These are phyloP conservation scores for Arthrobotrys megalospora DNA, from an alignment of 2,329 filamentous ascomycete species.

Conservation along the genomic window DNA sequence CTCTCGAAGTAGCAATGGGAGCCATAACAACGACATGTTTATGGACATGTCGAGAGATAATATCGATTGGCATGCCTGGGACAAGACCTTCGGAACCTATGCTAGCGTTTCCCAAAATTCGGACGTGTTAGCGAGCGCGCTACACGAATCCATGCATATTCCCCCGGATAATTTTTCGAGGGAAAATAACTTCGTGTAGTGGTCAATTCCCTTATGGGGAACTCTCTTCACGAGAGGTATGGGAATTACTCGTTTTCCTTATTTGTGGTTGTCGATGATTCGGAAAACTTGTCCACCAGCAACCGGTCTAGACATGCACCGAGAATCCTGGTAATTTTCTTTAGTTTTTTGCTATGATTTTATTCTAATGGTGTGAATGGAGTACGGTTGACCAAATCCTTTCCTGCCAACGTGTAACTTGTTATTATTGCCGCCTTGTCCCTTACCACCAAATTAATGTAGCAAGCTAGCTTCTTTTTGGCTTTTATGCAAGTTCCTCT, in stretches of 20 bases:
- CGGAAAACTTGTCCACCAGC: not conserved
- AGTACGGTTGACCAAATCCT: conserved; percentile 5
- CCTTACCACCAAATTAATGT: conserved; percentile 18
- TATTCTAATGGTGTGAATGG: conserved; percentile 11
- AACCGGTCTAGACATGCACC: not conserved
- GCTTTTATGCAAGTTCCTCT: conserved; percentile 21
- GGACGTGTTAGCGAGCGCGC: conserved; percentile 23
- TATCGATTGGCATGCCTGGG: conserved; percentile 64
- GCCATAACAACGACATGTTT: conserved; percentile 61
- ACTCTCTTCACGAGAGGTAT: not conserved
- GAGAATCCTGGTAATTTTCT: not conserved
- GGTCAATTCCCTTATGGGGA: not conserved
- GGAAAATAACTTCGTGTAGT: conserved; percentile 44
- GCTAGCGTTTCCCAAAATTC: conserved; percentile 60
- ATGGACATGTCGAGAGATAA: conserved; percentile 62
- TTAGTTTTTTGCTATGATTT: not conserved
- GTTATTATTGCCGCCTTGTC: conserved; percentile 9
- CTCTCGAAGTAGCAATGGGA: conserved; percentile 37
- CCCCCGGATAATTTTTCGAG: conserved; percentile 53
- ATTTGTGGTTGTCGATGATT: not conserved
- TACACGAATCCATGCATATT: conserved; percentile 39
- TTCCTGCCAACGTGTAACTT: not conserved
- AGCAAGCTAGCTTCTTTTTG: conserved; percentile 15
- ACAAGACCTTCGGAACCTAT: conserved; percentile 64
- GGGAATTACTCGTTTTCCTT: not conserved